Percentiles rank a stretch among this genome's conserved stretches.
Evolutionary conservation across 192 early-diverging fungal species (phyloP).

Genomic region (Coemansia sp.): DNA sequence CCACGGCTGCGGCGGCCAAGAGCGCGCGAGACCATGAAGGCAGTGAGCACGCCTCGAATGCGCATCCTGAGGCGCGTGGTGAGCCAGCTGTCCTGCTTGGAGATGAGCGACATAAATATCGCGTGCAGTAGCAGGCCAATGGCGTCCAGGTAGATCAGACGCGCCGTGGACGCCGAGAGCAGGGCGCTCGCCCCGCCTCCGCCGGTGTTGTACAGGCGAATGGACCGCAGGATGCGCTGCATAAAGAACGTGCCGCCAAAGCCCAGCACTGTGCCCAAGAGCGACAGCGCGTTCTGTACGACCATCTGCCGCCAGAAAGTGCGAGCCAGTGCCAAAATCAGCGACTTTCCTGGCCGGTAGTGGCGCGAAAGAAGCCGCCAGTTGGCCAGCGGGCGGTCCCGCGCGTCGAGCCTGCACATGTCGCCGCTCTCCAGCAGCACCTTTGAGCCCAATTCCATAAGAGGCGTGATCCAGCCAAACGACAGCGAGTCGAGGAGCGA

Average conservation of each 20-base stretch:
- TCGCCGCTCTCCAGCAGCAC: slow-evolving; percentile 56
- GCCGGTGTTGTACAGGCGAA: slow-evolving; percentile 37
- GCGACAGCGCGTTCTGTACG: slow-evolving; percentile 22
- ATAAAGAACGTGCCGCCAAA: slow-evolving; percentile 62
- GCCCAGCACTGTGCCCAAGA: slow-evolving; percentile 25
- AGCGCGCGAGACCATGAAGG: slow-evolving; percentile 69
- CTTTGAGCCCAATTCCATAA: slow-evolving; percentile 63
- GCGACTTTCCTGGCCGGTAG: slow-evolving; percentile 1
- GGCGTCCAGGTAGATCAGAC: slow-evolving; percentile 60
- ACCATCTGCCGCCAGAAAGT: slow-evolving; percentile 42
- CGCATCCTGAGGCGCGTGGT: slow-evolving; percentile 61
- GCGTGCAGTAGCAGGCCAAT: slow-evolving; percentile 61
- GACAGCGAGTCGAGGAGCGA: slow-evolving; percentile 32
- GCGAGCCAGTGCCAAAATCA: slow-evolving; percentile 27
- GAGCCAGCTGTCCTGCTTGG: slow-evolving; percentile 61
- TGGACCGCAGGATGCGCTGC: slow-evolving; percentile 57
- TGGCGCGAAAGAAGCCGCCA: slow-evolving; percentile 22
- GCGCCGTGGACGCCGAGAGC: not conserved
- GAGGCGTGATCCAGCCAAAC: slow-evolving; percentile 66
- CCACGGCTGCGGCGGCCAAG: slow-evolving; percentile 62
- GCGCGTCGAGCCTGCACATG: not conserved
- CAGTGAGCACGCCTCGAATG: slow-evolving; percentile 59
- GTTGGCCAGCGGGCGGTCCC: slow-evolving; percentile 2
- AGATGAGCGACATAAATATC: slow-evolving; percentile 26
- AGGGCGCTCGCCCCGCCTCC: slow-evolving; percentile 9